These are phyloP conservation scores for Mediolabrus comicus DNA, from an alignment of 108 stramenopile species.

Conservation along the genomic window DNA sequence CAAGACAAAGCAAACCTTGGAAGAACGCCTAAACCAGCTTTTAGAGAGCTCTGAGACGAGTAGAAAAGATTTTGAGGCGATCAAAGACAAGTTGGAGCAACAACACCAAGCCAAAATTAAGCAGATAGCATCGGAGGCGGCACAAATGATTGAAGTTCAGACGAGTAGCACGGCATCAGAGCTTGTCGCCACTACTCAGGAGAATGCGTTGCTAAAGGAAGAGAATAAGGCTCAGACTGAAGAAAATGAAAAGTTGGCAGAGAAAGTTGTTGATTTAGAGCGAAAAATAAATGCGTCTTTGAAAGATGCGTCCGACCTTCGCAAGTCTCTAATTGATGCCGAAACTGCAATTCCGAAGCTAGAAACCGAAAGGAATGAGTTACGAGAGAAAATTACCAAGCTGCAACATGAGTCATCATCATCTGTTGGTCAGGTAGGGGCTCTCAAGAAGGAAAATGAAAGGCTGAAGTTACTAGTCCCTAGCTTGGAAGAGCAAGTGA, in stretches of 20 bases:
- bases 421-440: not conserved
- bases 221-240: conserved; percentile 17
- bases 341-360: conserved; percentile 7
- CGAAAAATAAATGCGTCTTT: conserved; percentile 10
- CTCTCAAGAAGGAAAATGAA: conserved; percentile 10
- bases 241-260: conserved; percentile 29
- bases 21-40: not conserved
- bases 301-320: not conserved
- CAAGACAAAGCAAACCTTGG: not conserved
- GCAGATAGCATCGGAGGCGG: not conserved
- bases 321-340: conserved; percentile 6
- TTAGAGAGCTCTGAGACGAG: not conserved
- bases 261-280: conserved; percentile 28
- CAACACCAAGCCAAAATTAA: not conserved
- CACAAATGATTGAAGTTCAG: conserved; percentile 6
- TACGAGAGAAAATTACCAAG: conserved; percentile 1
- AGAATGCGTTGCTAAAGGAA: conserved; percentile 16
- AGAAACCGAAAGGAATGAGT: conserved; percentile 5
- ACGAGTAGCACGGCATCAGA: not conserved
- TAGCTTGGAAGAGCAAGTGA: conserved; percentile 20
- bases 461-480: conserved; percentile 13
- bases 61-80: conserved; percentile 1
- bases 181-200: conserved; percentile 10
- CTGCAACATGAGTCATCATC: conserved; percentile 1
- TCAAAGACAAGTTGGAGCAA: not conserved